Evolutionary conservation across 352 stramenopile species (phyloP).

Genomic region (Phytophthora lateralis): DNA sequence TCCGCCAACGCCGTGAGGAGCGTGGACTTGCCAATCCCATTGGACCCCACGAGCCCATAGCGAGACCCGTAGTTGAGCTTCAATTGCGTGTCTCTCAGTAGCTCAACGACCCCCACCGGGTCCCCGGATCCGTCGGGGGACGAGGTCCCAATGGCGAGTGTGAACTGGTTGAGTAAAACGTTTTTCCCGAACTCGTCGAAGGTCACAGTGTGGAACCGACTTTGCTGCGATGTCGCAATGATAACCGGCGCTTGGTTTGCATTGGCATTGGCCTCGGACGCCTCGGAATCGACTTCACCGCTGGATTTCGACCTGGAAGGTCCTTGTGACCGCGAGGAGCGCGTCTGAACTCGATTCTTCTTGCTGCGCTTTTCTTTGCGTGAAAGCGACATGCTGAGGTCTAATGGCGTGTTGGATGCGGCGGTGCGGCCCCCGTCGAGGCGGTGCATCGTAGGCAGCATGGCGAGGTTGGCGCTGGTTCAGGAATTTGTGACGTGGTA

Average conservation of each 20-base stretch:
- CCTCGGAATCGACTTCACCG: conserved; percentile 5
- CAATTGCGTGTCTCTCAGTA: conserved; percentile 71
- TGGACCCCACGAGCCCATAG: conserved; percentile 90
- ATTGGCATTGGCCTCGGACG: conserved; percentile 3
- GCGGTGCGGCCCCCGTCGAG: conserved; percentile 30
- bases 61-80: conserved; percentile 74
- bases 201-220: conserved; percentile 64
- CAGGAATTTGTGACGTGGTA: conserved; percentile 24
- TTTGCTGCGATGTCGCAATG: conserved; percentile 58
- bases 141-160: conserved; percentile 39
- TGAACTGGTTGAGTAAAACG: conserved; percentile 62
- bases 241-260: conserved; percentile 15
- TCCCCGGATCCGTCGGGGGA: conserved; percentile 14
- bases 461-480: conserved; percentile 8
- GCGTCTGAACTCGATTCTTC: conserved; percentile 36
- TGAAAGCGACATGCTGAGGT: conserved; percentile 37
- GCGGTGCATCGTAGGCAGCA: conserved; percentile 50
- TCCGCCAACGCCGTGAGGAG: conserved; percentile 92
- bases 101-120: conserved; percentile 39
- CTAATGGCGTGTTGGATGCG: conserved; percentile 33
- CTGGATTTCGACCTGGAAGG: conserved; percentile 8
- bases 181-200: conserved; percentile 70
- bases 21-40: conserved; percentile 91
- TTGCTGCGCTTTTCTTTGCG: conserved; percentile 54
- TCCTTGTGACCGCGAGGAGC: conserved; percentile 22